Conservation (phyloP, 768 basidiomycete species). For the Boletus rex-veris region DNA sequence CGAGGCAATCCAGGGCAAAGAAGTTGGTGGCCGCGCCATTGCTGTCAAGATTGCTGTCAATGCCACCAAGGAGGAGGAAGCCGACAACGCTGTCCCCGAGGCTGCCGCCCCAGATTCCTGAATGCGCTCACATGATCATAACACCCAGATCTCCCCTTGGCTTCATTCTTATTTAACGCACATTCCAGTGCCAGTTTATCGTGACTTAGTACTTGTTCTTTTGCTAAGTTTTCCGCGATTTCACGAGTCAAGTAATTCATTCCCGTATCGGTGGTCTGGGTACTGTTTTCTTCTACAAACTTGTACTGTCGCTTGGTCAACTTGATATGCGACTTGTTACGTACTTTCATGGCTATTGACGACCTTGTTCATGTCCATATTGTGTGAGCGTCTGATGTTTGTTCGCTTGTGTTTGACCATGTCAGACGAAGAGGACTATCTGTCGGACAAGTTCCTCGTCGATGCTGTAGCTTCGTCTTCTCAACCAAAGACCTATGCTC, state of each 20-base stretch:
- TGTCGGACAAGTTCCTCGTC: constrained; percentile 81
- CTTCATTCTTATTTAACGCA: constrained; percentile 28
- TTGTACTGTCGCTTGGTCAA: constrained; percentile 33
- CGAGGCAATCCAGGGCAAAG: constrained; percentile 79
- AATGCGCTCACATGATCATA: constrained; percentile 16
- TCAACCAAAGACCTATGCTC: constrained; percentile 60
- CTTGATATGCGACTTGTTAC: constrained; percentile 22
- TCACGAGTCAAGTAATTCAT: constrained; percentile 30
- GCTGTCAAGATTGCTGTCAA: constrained; percentile 97
- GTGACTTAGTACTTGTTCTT: constrained; percentile 33
- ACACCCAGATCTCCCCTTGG: constrained; percentile 23
- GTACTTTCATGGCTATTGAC: constrained; percentile 30
- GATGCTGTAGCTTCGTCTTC: constrained; percentile 34
- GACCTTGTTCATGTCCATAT: constrained; percentile 21
- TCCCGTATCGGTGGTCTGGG: constrained; percentile 41
- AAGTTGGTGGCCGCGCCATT: constrained; percentile 79
- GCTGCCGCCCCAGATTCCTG: constrained; percentile 28
- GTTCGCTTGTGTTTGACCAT: constrained; percentile 34
- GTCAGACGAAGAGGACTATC: constrained; percentile 80
- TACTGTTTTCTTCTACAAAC: constrained; percentile 37
- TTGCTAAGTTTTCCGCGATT: constrained; percentile 38
- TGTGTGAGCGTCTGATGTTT: constrained; percentile 20
- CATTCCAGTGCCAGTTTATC: constrained; percentile 22
- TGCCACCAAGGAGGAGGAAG: constrained; percentile 59
- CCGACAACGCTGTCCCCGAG: constrained; percentile 35